These are phyloP conservation scores for Saccharomycopsis phalli DNA, from an alignment of 1,139 yeast species.

Conservation along the genomic window DNA sequence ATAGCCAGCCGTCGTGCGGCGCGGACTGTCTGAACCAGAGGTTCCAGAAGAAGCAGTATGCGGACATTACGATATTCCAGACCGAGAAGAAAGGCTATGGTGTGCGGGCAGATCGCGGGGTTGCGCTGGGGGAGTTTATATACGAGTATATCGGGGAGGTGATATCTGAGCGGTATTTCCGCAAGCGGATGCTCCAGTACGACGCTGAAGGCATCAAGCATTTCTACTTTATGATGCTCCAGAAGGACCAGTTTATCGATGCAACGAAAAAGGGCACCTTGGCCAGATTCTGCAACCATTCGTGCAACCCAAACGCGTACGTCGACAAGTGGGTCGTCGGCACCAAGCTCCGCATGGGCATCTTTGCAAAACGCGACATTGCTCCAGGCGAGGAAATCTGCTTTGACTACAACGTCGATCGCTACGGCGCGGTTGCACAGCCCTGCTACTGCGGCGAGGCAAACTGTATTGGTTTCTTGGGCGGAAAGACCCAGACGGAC, in stretches of 20 bases:
- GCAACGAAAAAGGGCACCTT: slow-evolving; percentile 84
- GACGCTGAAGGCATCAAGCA: slow-evolving; percentile 68
- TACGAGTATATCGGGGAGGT: slow-evolving; percentile 95
- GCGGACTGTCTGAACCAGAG: slow-evolving; percentile 76
- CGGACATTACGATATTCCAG: slow-evolving; percentile 63
- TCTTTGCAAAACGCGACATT: slow-evolving; percentile 74
- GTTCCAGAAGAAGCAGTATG: slow-evolving; percentile 68
- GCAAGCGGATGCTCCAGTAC: slow-evolving; percentile 65
- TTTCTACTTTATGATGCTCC: slow-evolving; percentile 96
- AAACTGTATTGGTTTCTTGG: slow-evolving; percentile 86
- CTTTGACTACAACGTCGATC: slow-evolving; percentile 91
- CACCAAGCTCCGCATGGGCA: slow-evolving; percentile 85
- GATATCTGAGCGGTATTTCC: slow-evolving; percentile 64
- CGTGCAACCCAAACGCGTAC: slow-evolving; percentile 88
- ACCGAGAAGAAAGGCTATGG: slow-evolving; percentile 90
- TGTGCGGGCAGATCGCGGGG: slow-evolving; percentile 53
- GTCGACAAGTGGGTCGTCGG: slow-evolving; percentile 98
- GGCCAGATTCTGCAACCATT: slow-evolving; percentile 89
- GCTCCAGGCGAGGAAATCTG: slow-evolving; percentile 83
- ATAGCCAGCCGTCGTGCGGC: slow-evolving; percentile 62
- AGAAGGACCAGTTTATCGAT: slow-evolving; percentile 86
- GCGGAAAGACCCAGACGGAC: slow-evolving; percentile 95
- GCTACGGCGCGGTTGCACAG: slow-evolving; percentile 93
- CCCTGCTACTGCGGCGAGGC: slow-evolving; percentile 92
- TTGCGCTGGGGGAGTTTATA: slow-evolving; percentile 60